Evolutionary conservation across 805 yeast species (phyloP).

Genomic region (Saccharomycopsis amapae): DNA sequence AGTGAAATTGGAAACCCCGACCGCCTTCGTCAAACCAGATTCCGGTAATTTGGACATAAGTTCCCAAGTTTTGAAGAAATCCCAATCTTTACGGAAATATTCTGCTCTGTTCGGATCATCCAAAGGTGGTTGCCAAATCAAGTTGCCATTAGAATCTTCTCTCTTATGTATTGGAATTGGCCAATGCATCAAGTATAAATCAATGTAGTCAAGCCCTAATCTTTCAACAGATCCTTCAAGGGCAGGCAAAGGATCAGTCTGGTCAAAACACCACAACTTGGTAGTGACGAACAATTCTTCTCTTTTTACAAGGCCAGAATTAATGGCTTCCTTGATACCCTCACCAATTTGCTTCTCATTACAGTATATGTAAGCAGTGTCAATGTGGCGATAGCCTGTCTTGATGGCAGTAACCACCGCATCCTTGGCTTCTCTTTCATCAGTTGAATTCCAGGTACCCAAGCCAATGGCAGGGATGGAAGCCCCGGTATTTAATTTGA

Average conservation of each 20-base stretch:
- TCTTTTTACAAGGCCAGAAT: slow-evolving; percentile 62
- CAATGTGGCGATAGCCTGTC: slow-evolving; percentile 66
- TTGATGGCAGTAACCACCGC: slow-evolving; percentile 67
- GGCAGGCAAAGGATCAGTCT: slow-evolving; percentile 43
- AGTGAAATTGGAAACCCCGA: slow-evolving; percentile 46
- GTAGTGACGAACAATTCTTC: slow-evolving; percentile 75
- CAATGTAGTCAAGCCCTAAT: slow-evolving; percentile 70
- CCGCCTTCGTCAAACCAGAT: slow-evolving; percentile 38
- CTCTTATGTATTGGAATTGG: slow-evolving; percentile 79
- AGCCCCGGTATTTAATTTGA: slow-evolving; percentile 17
- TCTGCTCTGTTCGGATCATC: background rate
- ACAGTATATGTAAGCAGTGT: slow-evolving; percentile 66
- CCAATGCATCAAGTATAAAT: slow-evolving; percentile 81
- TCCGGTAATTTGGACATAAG: slow-evolving; percentile 51
- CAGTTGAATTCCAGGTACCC: slow-evolving; percentile 12
- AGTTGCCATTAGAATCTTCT: slow-evolving; percentile 44
- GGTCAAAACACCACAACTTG: slow-evolving; percentile 32
- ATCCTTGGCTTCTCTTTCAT: background rate
- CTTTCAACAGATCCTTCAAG: slow-evolving; percentile 59
- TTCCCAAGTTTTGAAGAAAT: slow-evolving; percentile 53
- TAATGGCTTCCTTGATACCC: slow-evolving; percentile 56
- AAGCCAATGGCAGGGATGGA: slow-evolving; percentile 11
- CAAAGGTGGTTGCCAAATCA: slow-evolving; percentile 34
- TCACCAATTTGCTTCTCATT: slow-evolving; percentile 64
- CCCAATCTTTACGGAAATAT: slow-evolving; percentile 28